A percentile compares a stretch with the other conserved stretches of the same genome.
phyloP scores from a whole-genome alignment of 2,329 filamentous ascomycete genomes.

The Aspergillus pseudotamarii region DNA sequence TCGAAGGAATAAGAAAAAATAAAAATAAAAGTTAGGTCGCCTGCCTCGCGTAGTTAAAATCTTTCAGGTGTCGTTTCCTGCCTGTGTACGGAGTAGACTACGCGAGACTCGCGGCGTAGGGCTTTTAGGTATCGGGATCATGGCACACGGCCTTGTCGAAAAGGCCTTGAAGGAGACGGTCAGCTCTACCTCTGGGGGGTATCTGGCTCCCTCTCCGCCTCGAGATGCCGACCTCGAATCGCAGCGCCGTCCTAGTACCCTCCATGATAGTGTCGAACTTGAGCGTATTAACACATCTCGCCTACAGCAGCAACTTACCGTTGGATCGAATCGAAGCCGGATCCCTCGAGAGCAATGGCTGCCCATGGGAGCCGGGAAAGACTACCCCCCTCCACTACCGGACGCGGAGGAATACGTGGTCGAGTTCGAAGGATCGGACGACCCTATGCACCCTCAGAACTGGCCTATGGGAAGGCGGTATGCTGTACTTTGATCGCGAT shows the following conservation, averaged over 20 bases:
- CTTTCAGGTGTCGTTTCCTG: neutral
- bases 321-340: slow-evolving; percentile 21
- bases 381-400: slow-evolving; percentile 52
- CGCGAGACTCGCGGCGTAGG: neutral
- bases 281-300: slow-evolving; percentile 23
- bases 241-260: neutral
- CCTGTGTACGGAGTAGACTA: neutral
- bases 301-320: slow-evolving; percentile 21
- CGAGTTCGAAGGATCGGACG: slow-evolving; percentile 55
- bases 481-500: neutral
- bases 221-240: neutral
- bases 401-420: slow-evolving; percentile 56
- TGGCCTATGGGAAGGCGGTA: slow-evolving; percentile 52
- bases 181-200: neutral
- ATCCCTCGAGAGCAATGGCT: slow-evolving; percentile 21
- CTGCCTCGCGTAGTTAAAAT: neutral
- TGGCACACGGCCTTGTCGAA: neutral
- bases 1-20: neutral
- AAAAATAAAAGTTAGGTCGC: neutral
- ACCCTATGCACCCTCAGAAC: slow-evolving; percentile 56
- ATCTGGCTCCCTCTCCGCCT: neutral
- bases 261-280: slow-evolving; percentile 10
- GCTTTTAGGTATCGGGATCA: neutral
- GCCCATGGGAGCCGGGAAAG: slow-evolving; percentile 42
- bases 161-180: neutral